Evolutionary conservation across 345 rosid genomes (phyloP), one percentile per base, ranked within the genome.

Genomic region (Brassica juncea): DNA sequence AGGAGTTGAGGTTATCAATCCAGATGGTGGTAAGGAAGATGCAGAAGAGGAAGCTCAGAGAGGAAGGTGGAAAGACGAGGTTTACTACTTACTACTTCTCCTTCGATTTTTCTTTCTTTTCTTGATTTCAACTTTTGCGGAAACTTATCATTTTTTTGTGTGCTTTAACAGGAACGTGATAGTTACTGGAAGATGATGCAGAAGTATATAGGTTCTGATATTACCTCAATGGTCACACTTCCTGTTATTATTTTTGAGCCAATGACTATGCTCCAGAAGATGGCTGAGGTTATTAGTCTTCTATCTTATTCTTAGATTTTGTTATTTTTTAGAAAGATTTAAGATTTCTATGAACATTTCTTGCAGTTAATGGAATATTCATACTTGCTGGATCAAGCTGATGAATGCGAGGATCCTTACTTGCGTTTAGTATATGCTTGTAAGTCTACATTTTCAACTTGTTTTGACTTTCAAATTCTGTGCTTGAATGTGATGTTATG

Each of bases 121-220:
- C 21, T 77, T 25, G 52, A 63, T 71, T 19, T 32, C 74, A 1
- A 10, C 7, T 39, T 19, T 12, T 47, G 27, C n/a, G 15, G 39
- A 47, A 52, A 59, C 39, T 49, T 68, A 4, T 54, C 31, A 25
- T 39, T 9, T 11, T 10, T n/a, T n/a, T 28, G 67, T 55, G 72
- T 71, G 5, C 8, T 52, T 70, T 71, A 47, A 52, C 52, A 92
- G 97, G 98, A 94, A 4, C 85, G 97, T 66, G 98, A 94, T 15
- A 78, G 97, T 80, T 89, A 92, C 79, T 92, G 97, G 98, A 93
- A 90, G 84, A 89, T 89, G 94, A 91, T 94, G 98, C 99, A 92
- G 60, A 93, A 89, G 8, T 91, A 94, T 71, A 82, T 92, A 60
- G 98, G 98, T 5, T 85, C 97, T 8, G 98, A 94, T 81, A 82